phyloP scores from a whole-genome alignment of 208 protist genomes.

The Leishmania guyanensis region DNA sequence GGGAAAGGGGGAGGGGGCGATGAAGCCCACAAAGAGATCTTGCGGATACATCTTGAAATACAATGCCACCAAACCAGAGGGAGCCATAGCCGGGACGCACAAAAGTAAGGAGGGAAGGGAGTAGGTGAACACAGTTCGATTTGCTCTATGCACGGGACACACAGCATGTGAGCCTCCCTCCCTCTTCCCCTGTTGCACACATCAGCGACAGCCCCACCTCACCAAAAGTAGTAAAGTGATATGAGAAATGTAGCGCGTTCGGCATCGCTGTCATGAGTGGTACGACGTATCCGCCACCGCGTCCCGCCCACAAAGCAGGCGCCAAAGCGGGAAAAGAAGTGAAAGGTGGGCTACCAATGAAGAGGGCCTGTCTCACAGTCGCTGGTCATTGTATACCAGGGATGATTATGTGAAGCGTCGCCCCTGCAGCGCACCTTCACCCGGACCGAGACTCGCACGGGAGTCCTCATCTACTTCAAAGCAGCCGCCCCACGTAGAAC shows the following conservation, averaged over 20 bases:
- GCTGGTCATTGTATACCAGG: constrained; percentile 3
- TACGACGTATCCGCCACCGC: background rate
- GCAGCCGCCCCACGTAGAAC: background rate
- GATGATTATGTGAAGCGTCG: background rate
- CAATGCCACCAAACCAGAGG: background rate
- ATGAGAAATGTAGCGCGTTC: background rate
- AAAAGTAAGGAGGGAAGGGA: background rate
- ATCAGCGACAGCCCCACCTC: background rate
- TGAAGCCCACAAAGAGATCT: background rate
- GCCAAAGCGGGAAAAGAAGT: background rate
- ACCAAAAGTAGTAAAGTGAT: background rate
- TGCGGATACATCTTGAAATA: background rate
- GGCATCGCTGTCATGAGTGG: background rate
- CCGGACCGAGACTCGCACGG: background rate
- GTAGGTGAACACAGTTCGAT: background rate
- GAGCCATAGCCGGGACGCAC: background rate
- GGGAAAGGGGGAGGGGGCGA: background rate
- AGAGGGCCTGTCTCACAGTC: background rate
- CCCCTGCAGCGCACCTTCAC: background rate
- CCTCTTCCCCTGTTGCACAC: background rate
- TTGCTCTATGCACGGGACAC: background rate
- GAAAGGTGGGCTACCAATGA: background rate
- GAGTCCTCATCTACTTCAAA: background rate
- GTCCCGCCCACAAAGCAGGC: no score
- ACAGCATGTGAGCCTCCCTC: background rate